phyloP scores from a whole-genome alignment of 192 early-diverging fungal species.

The Rhizoclosmatium globosum region DNA sequence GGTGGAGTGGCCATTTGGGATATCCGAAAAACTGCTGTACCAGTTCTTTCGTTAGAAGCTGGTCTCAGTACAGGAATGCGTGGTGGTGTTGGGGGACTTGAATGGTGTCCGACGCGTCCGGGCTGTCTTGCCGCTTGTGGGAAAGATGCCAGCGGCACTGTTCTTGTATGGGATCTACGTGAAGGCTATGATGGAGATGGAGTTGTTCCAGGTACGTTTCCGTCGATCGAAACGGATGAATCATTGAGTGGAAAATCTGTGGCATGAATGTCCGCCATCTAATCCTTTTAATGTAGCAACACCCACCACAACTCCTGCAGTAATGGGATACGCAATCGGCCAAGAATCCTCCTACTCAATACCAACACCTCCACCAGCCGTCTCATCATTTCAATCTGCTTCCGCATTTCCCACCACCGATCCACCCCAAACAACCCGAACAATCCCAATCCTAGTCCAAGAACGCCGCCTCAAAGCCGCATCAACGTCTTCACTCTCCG shows the following conservation, averaged over 20 bases:
- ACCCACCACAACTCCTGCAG: too few relatives aligned
- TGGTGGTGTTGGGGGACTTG: slow-evolving; percentile 7
- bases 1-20: slow-evolving; percentile 76
- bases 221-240: too few relatives aligned
- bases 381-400: not conserved
- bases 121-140: not conserved
- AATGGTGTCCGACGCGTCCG: slow-evolving; percentile 25
- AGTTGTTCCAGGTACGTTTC: too few relatives aligned
- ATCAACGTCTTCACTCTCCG: too few relatives aligned
- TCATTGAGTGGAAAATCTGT: too few relatives aligned
- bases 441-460: not conserved
- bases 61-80: not conserved
- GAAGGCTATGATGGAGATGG: not conserved
- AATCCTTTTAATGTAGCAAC: too few relatives aligned
- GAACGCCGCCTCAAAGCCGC: not conserved
- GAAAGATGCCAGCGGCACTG: not conserved
- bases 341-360: not conserved
- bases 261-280: too few relatives aligned
- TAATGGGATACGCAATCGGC: too few relatives aligned
- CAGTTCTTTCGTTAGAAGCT: slow-evolving; percentile 48
- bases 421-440: not conserved
- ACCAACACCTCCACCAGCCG: not conserved
- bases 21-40: slow-evolving; percentile 66
- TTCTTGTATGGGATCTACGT: slow-evolving; percentile 7
- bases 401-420: not conserved